Evolutionary conservation across 1,284 basidiomycete species (phyloP), one percentile per base, ranked within the genome.

Genomic region (Malassezia vespertilionis): DNA sequence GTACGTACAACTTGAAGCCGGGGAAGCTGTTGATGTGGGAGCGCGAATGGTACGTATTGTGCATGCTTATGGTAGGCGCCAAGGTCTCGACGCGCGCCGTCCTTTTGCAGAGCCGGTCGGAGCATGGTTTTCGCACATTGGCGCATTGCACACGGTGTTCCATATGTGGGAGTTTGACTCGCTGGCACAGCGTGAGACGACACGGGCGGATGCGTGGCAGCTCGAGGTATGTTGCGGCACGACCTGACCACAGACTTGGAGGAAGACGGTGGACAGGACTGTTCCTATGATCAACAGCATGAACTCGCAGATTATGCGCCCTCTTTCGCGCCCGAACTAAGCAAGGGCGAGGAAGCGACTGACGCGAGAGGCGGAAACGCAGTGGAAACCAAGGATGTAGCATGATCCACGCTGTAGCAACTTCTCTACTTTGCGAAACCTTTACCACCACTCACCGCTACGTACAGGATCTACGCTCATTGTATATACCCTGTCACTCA

Each of bases 261-360:
- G 60, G 50, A 57, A 56, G 21, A 69, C 66, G 9, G 66, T 69
- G 40, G 62, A 39, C 42, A 33, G 49, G 58, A 68, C 65, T 3
- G 63, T 66, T 48, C 64, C 61, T 41, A 38, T 68, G 31, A 64
- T 68, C 34, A 60, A 68, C 38, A 64, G 57, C 53, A 68, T 68
- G 65, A 61, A 68, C 32, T 62, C 63, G 5, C 65, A 68, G 49
- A 68, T 68, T 40, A 66, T 68, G 39, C 39, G 27, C 14, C 39
- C 39, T 6, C 21, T 40, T 22, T 2, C 27, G 6, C 18, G 12
- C 28, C 37, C 24, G 15, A 27, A 17, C 10, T 39, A 24, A 39
- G 26, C 8, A 7, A 28, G 26, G n/a, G n/a, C n/a, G n/a, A n/a
- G n/a, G n/a, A n/a, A n/a, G n/a, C n/a, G n/a, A n/a, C n/a, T n/a